phyloP scores from a whole-genome alignment of 2,329 filamentous ascomycete species.

The Fusarium tricinctum region DNA sequence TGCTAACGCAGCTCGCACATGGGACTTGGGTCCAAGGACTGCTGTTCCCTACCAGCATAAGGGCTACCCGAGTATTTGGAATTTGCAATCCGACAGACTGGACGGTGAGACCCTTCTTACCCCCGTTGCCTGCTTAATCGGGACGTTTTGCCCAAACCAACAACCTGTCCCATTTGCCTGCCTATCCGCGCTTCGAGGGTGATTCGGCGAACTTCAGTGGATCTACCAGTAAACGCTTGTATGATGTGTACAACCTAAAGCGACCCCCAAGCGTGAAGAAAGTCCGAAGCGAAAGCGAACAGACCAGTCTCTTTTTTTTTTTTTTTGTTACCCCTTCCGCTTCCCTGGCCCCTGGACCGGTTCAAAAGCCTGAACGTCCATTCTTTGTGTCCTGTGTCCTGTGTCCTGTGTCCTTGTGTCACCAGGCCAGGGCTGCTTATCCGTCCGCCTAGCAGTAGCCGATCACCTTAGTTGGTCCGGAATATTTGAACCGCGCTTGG shows the following conservation, averaged over 20 bases:
- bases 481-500: slow-evolving; percentile 8
- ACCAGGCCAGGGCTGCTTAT: not conserved
- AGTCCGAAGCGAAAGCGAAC: not conserved
- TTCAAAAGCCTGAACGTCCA: no score
- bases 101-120: slow-evolving; percentile 1
- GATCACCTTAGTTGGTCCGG: slow-evolving; percentile 1
- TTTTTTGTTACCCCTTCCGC: no score
- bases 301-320: not conserved
- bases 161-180: not conserved
- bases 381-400: no score
- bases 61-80: slow-evolving; percentile 8
- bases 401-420: no score
- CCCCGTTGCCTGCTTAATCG: not conserved
- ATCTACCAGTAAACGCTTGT: not conserved
- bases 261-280: slow-evolving; percentile 1
- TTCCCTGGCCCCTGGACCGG: no score
- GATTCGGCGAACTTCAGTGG: slow-evolving; percentile 27
- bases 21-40: not conserved
- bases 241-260: not conserved
- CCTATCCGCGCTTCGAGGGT: not conserved
- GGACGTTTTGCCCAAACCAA: not conserved
- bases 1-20: slow-evolving; percentile 8
- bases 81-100: not conserved
- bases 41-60: slow-evolving; percentile 1
- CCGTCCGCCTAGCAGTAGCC: not conserved